These are phyloP conservation scores for Pseudogymnoascus sp. DNA, from an alignment of 2,329 filamentous ascomycete genomes.

Conservation along the genomic window DNA sequence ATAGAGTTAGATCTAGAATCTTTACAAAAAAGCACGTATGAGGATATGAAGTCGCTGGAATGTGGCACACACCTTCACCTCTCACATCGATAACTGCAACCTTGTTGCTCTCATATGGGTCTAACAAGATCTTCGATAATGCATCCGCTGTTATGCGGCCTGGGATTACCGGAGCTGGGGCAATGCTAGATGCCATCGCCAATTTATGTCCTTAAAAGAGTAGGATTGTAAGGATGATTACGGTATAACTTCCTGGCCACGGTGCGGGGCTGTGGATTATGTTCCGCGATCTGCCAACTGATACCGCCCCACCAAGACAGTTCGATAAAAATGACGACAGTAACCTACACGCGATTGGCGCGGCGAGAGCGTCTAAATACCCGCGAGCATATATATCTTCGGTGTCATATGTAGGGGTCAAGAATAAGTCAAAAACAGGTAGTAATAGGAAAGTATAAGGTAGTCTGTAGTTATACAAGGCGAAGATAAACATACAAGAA, in stretches of 20 bases:
- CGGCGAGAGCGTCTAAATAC: not conserved
- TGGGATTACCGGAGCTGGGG: not conserved
- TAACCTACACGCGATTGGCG: not conserved
- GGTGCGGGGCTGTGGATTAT: not conserved
- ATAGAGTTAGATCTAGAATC: not conserved
- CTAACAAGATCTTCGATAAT: conserved; percentile 24
- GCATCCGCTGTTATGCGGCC: conserved; percentile 22
- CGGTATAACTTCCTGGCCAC: not conserved
- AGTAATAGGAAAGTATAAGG: not conserved
- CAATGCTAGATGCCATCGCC: not conserved
- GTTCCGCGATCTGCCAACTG: not conserved
- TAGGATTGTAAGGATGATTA: not conserved
- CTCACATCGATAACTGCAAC: conserved; percentile 83
- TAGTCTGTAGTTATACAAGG: not conserved
- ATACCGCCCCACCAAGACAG: conserved; percentile 1
- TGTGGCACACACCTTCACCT: conserved; percentile 54
- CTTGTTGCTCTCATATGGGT: conserved; percentile 15
- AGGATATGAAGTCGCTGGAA: conserved; percentile 7
- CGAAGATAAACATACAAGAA: not conserved
- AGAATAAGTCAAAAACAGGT: not conserved
- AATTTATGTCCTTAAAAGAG: not conserved
- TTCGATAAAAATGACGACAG: conserved; percentile 2
- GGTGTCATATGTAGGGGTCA: not conserved
- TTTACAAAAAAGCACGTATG: not conserved
- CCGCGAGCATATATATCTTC: not conserved